A percentile compares a stretch with the other conserved stretches of the same genome.
These are phyloP conservation scores for Endothia cerciana DNA, from an alignment of 2,329 filamentous ascomycete species.

Conservation along the genomic window DNA sequence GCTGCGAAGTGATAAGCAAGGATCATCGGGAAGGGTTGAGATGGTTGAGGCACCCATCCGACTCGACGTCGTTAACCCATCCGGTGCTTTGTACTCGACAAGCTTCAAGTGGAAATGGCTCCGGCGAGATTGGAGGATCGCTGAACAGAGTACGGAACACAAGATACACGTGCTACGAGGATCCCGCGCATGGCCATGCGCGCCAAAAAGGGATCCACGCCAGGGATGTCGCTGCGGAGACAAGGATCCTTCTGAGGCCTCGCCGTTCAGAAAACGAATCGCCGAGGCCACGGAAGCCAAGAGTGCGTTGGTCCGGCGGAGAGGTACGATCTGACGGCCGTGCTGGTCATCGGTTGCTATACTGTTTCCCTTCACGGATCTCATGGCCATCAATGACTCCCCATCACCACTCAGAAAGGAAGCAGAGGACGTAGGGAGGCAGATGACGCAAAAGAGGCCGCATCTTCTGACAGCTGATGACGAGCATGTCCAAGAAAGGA, in stretches of 20 bases:
- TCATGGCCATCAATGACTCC: background rate
- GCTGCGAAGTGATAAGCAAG: background rate
- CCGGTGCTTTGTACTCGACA: background rate
- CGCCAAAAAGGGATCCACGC: slow-evolving; percentile 2
- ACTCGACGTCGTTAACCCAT: too few relatives aligned
- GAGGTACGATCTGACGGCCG: background rate
- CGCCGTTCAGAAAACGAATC: background rate
- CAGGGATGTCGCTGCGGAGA: background rate
- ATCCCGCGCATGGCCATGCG: background rate
- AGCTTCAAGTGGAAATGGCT: too few relatives aligned
- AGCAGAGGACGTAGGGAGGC: background rate
- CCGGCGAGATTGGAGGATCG: background rate
- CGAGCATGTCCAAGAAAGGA: background rate
- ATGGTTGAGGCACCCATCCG: too few relatives aligned
- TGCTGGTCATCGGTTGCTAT: background rate
- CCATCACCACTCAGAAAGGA: background rate
- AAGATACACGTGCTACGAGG: background rate
- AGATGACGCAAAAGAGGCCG: background rate
- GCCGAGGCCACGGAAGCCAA: background rate
- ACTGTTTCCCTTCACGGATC: background rate
- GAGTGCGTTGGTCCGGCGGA: background rate
- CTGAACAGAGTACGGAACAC: too few relatives aligned
- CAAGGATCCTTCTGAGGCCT: background rate
- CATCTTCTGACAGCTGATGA: background rate
- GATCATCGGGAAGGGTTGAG: background rate